A percentile compares a stretch with the other conserved stretches of the same genome.
phyloP scores from a whole-genome alignment of 2,329 filamentous ascomycete genomes.

The Exophiala sp. region DNA sequence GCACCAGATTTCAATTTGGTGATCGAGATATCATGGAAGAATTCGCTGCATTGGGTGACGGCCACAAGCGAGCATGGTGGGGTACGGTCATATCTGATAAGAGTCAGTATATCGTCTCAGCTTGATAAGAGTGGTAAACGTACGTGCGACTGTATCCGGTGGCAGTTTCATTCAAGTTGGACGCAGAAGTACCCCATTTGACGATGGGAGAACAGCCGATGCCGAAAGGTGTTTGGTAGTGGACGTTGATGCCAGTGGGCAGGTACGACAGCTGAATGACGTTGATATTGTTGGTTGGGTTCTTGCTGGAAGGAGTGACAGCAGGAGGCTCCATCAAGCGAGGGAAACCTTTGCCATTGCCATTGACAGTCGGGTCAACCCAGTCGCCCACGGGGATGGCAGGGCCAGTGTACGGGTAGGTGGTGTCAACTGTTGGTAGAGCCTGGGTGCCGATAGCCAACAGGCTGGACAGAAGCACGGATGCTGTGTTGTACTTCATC shows the following conservation, averaged over 20 bases:
- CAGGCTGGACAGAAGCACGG: not conserved
- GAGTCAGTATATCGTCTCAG: not conserved
- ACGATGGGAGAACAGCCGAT: conserved; percentile 45
- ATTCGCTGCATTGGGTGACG: conserved; percentile 51
- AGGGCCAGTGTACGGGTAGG: conserved; percentile 49
- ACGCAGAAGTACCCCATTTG: conserved; percentile 41
- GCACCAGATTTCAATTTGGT: conserved; percentile 40
- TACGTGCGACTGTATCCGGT: conserved; percentile 43
- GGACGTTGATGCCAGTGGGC: conserved; percentile 50
- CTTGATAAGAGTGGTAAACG: conserved; percentile 12
- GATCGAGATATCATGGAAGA: conserved; percentile 52
- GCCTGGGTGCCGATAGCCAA: conserved; percentile 16
- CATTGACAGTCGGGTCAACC: conserved; percentile 50
- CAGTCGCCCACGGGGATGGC: conserved; percentile 50
- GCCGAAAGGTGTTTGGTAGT: conserved; percentile 54
- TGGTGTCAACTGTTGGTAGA: conserved; percentile 39
- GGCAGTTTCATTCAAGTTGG: conserved; percentile 35
- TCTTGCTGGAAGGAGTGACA: conserved; percentile 42
- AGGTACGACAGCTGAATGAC: conserved; percentile 50
- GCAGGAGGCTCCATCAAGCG: conserved; percentile 51
- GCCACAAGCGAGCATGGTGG: conserved; percentile 47
- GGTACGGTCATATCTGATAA: conserved; percentile 47
- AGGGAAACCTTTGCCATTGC: conserved; percentile 52
- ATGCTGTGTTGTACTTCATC: not conserved
- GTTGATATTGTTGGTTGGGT: conserved; percentile 53